Base-by-base conservation (phyloP, 1,139 yeast species). In the Blastobotrys buckinghamii region DNA sequence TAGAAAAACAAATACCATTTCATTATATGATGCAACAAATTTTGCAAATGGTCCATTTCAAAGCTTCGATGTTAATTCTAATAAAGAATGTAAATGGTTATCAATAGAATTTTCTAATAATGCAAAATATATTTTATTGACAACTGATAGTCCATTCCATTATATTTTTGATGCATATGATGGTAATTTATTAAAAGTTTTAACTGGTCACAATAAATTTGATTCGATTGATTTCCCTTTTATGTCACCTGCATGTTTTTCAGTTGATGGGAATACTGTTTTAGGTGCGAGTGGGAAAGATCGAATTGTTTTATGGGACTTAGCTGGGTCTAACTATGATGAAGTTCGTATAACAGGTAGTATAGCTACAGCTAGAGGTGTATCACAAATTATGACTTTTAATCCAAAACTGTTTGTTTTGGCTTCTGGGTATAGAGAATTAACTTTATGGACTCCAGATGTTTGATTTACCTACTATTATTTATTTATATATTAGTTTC, bases 21-120 rank as follows among this genome's bases (percentile, higher is more conserved):
- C 79, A 1, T 68, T 92, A 24, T 84, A 84, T 60, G 86, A 82
- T 59, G 62, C 76, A 37, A 74, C 78, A 50, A 74, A 73, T 47
- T 78, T 77, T 59, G 84, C 81, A 45, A 72, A 75, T 43, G 78
- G 65, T 62, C 89, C 74, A 58, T 86, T 74, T 61, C 69, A 67
- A 47, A 68, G 63, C 42, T 73, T 67, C 53, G 67, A 60, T 20
- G 65, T 78, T 8, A 72, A 55, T 39, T 58, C 62, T 51, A 37
- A 69, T 41, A 5, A 4, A 5, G 59, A 70, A 52, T 69, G 68
- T 49, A 52, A 57, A 8, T 84, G 90, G 86, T 75, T 76, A 37
- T 83, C 81, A 56, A 53, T 89, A 32, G 95, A 89, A 63, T 88
- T 90, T 63, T 79, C 95, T 24, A 89, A 89, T 62, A 84, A 84